Conservation (phyloP, 1,139 yeast species). For the Kazachstania sp. region DNA sequence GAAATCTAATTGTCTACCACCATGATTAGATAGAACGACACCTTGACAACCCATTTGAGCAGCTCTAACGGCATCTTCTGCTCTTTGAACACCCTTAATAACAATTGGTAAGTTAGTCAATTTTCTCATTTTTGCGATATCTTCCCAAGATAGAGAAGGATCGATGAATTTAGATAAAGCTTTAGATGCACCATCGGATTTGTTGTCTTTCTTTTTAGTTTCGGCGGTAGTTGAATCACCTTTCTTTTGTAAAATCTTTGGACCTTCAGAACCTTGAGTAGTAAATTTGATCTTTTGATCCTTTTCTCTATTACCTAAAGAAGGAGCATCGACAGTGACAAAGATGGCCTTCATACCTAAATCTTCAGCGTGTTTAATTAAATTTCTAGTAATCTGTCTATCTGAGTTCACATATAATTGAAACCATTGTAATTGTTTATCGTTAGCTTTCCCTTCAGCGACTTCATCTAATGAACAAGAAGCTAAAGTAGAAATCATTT, state of each 20-base stretch:
- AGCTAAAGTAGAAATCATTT: conserved; percentile 76
- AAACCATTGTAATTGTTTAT: conserved; percentile 64
- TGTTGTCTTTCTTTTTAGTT: not conserved
- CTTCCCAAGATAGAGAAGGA: conserved; percentile 52
- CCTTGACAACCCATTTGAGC: conserved; percentile 63
- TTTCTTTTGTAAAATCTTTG: conserved; percentile 27
- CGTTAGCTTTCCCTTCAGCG: conserved; percentile 43
- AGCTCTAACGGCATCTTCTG: conserved; percentile 59
- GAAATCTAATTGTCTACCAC: conserved; percentile 66
- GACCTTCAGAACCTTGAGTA: conserved; percentile 32
- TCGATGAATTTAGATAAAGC: conserved; percentile 83
- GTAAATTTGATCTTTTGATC: conserved; percentile 49
- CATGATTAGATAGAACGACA: conserved; percentile 66
- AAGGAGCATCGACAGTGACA: conserved; percentile 91
- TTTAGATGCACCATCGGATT: conserved; percentile 43
- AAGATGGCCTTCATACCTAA: conserved; percentile 74
- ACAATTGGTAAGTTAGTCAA: conserved; percentile 42
- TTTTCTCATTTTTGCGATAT: conserved; percentile 36
- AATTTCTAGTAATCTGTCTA: conserved; percentile 48
- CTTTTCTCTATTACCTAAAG: conserved; percentile 84
- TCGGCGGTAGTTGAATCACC: not conserved
- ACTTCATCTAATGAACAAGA: conserved; percentile 70
- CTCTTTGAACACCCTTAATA: conserved; percentile 64
- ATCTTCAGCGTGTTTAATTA: conserved; percentile 63
- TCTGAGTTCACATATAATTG: conserved; percentile 80